Conservation (phyloP, 2,329 filamentous ascomycete species). For the Penicillium olsonii region DNA sequence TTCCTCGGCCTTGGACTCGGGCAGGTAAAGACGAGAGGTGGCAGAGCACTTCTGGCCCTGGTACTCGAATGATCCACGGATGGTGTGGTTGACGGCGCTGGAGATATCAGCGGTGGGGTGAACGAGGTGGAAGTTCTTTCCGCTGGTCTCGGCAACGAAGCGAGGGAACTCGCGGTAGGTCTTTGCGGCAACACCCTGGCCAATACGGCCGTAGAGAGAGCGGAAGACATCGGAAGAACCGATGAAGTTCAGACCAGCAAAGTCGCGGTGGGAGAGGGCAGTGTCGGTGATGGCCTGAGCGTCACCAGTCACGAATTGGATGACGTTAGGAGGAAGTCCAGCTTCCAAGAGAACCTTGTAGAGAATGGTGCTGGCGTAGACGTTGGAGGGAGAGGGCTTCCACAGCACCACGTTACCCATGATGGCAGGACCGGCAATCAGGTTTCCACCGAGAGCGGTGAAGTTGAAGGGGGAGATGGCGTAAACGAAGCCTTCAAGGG, state of each 20-base stretch:
- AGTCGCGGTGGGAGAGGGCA: conserved; percentile 73
- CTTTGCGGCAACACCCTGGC: conserved; percentile 73
- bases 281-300: conserved; percentile 77
- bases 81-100: conserved; percentile 76
- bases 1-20: conserved; percentile 69
- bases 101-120: conserved; percentile 72
- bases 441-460: conserved; percentile 86
- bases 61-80: conserved; percentile 83
- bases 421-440: conserved; percentile 77
- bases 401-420: conserved; percentile 94
- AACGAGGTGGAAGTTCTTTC: conserved; percentile 87
- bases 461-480: conserved; percentile 95
- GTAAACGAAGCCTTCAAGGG: conserved; percentile 92
- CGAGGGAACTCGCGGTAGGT: conserved; percentile 80
- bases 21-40: conserved; percentile 74
- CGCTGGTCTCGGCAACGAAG: conserved; percentile 83
- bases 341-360: conserved; percentile 92
- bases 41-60: conserved; percentile 89
- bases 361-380: conserved; percentile 82
- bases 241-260: conserved; percentile 86
- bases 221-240: conserved; percentile 89
- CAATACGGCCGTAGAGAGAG: conserved; percentile 81
- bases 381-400: conserved; percentile 87
- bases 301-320: conserved; percentile 90
- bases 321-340: conserved; percentile 81